Conservation (phyloP, 208 protist species). For the Vickermania ingenoplastis region DNA sequence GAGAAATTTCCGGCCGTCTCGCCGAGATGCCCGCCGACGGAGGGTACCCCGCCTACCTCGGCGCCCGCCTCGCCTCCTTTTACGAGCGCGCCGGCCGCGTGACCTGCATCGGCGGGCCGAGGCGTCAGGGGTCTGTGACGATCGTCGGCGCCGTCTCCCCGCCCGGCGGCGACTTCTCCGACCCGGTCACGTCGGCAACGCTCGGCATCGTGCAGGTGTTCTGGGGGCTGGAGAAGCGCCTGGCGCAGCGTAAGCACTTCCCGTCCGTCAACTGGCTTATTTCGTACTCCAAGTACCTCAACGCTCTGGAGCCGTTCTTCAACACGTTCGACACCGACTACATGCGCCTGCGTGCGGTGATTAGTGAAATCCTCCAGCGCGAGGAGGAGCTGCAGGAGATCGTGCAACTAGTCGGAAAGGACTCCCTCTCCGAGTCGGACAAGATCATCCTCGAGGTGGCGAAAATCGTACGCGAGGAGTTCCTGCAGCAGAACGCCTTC, state of each 20-base stretch:
- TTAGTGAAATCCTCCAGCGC: constrained; percentile 96
- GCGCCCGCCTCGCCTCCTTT: constrained; percentile 98
- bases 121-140: constrained; percentile 97
- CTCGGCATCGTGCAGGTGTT: constrained; percentile 99
- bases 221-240: constrained; percentile 99
- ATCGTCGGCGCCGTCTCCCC: constrained; percentile 99
- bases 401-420: constrained; percentile 99
- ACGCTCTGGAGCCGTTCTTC: constrained; percentile 97
- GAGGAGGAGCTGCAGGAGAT: constrained; percentile 99
- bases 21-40: constrained; percentile 99
- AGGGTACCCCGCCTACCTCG: constrained; percentile 99
- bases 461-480: constrained; percentile 99
- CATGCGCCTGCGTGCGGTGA: constrained; percentile 87
- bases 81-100: constrained; percentile 97
- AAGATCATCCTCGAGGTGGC: constrained; percentile 99
- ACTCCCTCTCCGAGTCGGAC: constrained; percentile 99
- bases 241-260: constrained; percentile 99
- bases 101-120: constrained; percentile 93
- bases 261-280: constrained; percentile 99
- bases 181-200: constrained; percentile 99
- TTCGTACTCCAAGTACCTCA: constrained; percentile 99
- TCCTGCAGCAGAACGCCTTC: constrained; percentile 99
- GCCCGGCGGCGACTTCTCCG: constrained; percentile 99
- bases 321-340: constrained; percentile 95
- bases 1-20: constrained; percentile 99